Evolutionary conservation across 179 eudicot species (phyloP).

Genomic region (Amaranthus tricolor): DNA sequence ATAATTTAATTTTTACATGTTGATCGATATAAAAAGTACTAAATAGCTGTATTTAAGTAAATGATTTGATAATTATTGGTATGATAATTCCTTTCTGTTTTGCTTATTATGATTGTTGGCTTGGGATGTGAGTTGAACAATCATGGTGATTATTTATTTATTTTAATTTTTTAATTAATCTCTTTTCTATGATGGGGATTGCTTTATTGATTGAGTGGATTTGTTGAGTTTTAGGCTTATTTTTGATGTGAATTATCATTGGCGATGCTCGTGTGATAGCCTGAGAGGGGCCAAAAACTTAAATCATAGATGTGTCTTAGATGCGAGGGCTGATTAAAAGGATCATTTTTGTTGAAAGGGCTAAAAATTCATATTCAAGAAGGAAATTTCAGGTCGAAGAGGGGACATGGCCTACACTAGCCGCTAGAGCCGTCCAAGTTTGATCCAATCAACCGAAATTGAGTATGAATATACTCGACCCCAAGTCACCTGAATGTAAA

Average conservation of each 20-base stretch:
- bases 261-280: too few relatives aligned
- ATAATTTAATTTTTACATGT: background rate
- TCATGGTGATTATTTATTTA: slow-evolving; percentile 6
- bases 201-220: slow-evolving; percentile 2
- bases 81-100: slow-evolving; percentile 11
- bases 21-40: background rate
- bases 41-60: background rate
- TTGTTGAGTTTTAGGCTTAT: slow-evolving; percentile 27
- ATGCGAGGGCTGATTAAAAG: too few relatives aligned
- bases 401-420: too few relatives aligned
- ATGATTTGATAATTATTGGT: slow-evolving; percentile 21
- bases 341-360: too few relatives aligned
- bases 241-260: slow-evolving; percentile 27
- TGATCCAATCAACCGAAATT: too few relatives aligned
- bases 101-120: slow-evolving; percentile 27
- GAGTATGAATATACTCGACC: too few relatives aligned
- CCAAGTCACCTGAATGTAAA: too few relatives aligned
- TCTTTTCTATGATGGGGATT: background rate
- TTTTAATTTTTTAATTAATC: background rate
- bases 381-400: too few relatives aligned
- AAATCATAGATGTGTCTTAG: too few relatives aligned
- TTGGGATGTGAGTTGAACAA: slow-evolving; percentile 18
- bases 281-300: too few relatives aligned
- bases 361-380: too few relatives aligned
- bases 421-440: too few relatives aligned